A percentile compares a stretch with the other conserved stretches of the same genome.
Evolutionary conservation across 495 filamentous ascomycete species (phyloP).

Genomic region (Cercophora sp.): DNA sequence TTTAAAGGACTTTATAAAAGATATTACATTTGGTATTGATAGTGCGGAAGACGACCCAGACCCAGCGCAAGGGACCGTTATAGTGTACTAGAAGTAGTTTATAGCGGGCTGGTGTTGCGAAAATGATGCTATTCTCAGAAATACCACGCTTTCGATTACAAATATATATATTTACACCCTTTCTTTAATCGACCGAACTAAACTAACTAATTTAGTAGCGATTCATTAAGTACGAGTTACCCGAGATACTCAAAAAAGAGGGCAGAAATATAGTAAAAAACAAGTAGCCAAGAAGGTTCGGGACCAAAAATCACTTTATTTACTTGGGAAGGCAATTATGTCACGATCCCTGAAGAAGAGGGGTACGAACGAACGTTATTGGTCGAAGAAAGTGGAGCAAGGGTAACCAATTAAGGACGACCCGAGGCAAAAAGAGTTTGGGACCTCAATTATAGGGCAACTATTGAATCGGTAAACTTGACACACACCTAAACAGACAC

Average conservation of each 20-base stretch:
- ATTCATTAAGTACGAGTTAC: constrained; percentile 11
- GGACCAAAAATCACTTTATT: constrained; percentile 7
- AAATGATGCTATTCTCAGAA: constrained; percentile 9
- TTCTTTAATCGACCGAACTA: constrained; percentile 2
- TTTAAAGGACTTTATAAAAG: constrained; percentile 10
- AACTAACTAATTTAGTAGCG: not conserved
- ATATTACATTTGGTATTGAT: constrained; percentile 12
- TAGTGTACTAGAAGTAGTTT: constrained; percentile 10
- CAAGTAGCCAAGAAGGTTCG: constrained; percentile 5
- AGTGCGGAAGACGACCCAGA: constrained; percentile 5
- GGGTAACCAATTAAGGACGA: no score
- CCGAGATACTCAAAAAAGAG: constrained; percentile 3
- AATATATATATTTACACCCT: constrained; percentile 1
- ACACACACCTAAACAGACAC: no score
- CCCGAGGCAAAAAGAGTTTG: no score
- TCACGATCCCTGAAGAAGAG: no score
- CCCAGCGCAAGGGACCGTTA: not conserved
- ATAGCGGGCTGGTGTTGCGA: constrained; percentile 5
- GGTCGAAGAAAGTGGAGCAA: no score
- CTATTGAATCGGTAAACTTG: no score
- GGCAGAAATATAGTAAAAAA: constrained; percentile 8
- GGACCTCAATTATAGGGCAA: no score
- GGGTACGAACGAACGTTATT: no score
- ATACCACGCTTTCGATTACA: constrained; percentile 4
- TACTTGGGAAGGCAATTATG: constrained; percentile 8